Conservation (phyloP, 768 basidiomycete species). For the Sistotremastrum niveocremeum region DNA sequence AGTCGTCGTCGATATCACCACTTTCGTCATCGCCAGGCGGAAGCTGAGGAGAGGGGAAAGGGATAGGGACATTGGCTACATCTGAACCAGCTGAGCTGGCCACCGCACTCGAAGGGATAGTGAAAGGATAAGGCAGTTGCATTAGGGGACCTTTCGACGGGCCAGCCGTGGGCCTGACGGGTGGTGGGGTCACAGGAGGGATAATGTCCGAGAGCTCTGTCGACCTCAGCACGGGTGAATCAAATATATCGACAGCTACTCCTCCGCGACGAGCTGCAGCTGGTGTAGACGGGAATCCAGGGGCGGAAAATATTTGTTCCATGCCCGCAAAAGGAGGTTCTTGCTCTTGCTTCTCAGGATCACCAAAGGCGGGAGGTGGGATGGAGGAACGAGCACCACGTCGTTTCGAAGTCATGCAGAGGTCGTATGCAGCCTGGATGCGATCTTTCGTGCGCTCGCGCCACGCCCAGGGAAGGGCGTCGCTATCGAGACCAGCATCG, state of each 20-base stretch:
- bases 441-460: constrained; percentile 53
- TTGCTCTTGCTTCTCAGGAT: constrained; percentile 10
- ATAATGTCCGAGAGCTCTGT: constrained; percentile 27
- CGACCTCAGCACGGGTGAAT: constrained; percentile 25
- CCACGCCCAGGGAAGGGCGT: constrained; percentile 69
- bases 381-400: constrained; percentile 14
- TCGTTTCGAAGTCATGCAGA: constrained; percentile 45
- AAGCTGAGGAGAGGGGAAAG: constrained; percentile 52
- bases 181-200: constrained; percentile 14
- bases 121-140: constrained; percentile 60
- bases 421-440: constrained; percentile 69
- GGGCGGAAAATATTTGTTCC: constrained; percentile 47
- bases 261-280: constrained; percentile 42
- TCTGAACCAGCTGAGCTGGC: constrained; percentile 20
- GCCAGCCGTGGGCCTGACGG: constrained; percentile 27
- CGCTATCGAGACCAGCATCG: constrained; percentile 33
- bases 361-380: constrained; percentile 4
- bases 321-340: constrained; percentile 33
- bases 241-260: constrained; percentile 55
- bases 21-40: constrained; percentile 19
- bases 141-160: constrained; percentile 34
- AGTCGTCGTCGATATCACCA: constrained; percentile 15
- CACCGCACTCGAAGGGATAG: constrained; percentile 44
- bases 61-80: constrained; percentile 35
- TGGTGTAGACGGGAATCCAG: constrained; percentile 34